Evolutionary conservation across 2,329 filamentous ascomycete species (phyloP).

Genomic region (Blastomyces parvus): DNA sequence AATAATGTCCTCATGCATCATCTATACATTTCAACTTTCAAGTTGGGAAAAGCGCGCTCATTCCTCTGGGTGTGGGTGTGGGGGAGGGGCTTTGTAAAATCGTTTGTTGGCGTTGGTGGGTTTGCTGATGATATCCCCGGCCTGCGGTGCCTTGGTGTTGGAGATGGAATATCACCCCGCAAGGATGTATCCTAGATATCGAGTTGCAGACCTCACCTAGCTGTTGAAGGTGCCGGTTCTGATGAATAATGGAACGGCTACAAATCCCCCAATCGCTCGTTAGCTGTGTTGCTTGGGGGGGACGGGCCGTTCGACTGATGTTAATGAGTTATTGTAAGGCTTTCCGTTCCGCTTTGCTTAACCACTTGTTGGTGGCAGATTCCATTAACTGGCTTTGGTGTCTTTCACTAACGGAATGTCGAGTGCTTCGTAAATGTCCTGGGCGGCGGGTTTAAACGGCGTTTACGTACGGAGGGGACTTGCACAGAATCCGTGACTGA

Average conservation of each 20-base stretch:
- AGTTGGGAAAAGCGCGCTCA: neutral
- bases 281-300: neutral
- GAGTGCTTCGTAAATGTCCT: neutral
- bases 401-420: neutral
- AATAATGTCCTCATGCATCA: too few species aligned
- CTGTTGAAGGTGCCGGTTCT: neutral
- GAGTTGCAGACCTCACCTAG: neutral
- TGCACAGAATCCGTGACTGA: too few species aligned
- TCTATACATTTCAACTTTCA: neutral
- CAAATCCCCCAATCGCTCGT: neutral
- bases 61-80: neutral
- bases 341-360: neutral
- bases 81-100: neutral
- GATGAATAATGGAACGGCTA: neutral
- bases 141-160: neutral
- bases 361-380: neutral
- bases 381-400: neutral
- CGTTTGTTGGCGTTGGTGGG: neutral
- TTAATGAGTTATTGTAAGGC: neutral
- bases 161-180: neutral
- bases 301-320: neutral
- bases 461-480: neutral
- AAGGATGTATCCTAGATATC: neutral
- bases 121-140: neutral
- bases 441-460: neutral